Evolutionary conservation across 345 rosid genomes (phyloP).

Genomic region (Fremontodendron californicum): DNA sequence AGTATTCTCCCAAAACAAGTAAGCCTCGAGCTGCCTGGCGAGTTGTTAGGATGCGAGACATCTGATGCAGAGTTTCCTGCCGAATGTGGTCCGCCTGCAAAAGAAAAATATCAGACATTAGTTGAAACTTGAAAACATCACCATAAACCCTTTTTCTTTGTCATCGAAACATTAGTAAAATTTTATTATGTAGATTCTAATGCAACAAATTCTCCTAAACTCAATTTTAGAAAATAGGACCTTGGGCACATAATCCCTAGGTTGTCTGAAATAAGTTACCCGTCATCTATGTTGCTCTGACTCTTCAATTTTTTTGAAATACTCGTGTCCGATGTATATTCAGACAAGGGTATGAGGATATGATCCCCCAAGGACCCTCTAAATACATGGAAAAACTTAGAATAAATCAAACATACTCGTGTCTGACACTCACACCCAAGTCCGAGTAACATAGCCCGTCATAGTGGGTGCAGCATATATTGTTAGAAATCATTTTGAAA

Average conservation of each 20-base stretch:
- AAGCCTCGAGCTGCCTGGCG: constrained; percentile 81
- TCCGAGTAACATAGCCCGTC: background rate
- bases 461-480: background rate
- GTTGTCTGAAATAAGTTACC: too few relatives aligned
- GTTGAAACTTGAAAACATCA: background rate
- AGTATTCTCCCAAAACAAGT: constrained; percentile 81
- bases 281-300: too few relatives aligned
- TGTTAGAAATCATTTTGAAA: background rate
- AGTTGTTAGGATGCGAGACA: constrained; percentile 63
- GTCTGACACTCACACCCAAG: too few relatives aligned
- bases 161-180: background rate
- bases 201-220: background rate
- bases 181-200: background rate
- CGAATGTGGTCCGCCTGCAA: constrained; percentile 89
- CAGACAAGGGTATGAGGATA: too few relatives aligned
- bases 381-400: too few relatives aligned
- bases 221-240: background rate
- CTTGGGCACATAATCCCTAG: too few relatives aligned
- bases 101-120: background rate
- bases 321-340: too few relatives aligned
- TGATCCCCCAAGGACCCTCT: too few relatives aligned
- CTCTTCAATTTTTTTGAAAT: too few relatives aligned
- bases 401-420: too few relatives aligned
- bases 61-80: constrained; percentile 76
- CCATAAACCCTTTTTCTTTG: too few relatives aligned